Evolutionary conservation across 2,329 filamentous ascomycete species (phyloP).

Genomic region (Beauveria brongniartii): DNA sequence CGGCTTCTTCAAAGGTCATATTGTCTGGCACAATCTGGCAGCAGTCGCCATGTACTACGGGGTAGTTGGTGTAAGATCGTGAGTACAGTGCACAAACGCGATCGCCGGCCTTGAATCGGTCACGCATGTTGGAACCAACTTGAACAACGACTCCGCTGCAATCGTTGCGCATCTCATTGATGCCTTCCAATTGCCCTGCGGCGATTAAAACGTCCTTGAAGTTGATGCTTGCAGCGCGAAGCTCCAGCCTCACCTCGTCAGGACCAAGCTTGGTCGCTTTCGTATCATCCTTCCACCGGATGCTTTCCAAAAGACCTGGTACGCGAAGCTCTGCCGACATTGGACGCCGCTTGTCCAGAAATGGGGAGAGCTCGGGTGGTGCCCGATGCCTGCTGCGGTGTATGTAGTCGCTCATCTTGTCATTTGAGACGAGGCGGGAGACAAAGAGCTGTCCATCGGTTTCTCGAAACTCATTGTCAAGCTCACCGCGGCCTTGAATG

Average conservation of each 20-base stretch:
- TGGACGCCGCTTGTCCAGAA: constrained; percentile 6
- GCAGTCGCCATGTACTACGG: constrained; percentile 13
- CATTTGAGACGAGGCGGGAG: constrained; percentile 11
- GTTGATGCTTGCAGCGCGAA: constrained; percentile 22
- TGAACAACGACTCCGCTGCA: constrained; percentile 23
- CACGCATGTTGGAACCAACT: constrained; percentile 21
- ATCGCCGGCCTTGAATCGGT: constrained; percentile 20
- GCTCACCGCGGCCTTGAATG: neutral
- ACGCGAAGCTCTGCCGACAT: constrained; percentile 13
- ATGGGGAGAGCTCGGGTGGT: neutral
- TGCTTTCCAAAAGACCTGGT: constrained; percentile 15
- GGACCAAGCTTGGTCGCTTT: constrained; percentile 11
- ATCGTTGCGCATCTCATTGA: constrained; percentile 24
- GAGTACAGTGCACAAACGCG: constrained; percentile 15
- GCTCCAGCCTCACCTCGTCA: constrained; percentile 14
- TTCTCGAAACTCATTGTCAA: constrained; percentile 14
- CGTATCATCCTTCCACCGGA: constrained; percentile 15
- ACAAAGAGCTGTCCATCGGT: constrained; percentile 15
- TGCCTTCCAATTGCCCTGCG: constrained; percentile 23
- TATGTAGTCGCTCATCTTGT: constrained; percentile 1
- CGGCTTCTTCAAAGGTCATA: constrained; percentile 13
- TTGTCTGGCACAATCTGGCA: constrained; percentile 8
- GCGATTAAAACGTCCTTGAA: constrained; percentile 30
- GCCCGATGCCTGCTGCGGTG: constrained; percentile 9
- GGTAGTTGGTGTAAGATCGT: constrained; percentile 13